Evolutionary conservation across 352 stramenopile species (phyloP), one percentile per base, ranked within the genome.

Genomic region (Phytophthora tentaculata): DNA sequence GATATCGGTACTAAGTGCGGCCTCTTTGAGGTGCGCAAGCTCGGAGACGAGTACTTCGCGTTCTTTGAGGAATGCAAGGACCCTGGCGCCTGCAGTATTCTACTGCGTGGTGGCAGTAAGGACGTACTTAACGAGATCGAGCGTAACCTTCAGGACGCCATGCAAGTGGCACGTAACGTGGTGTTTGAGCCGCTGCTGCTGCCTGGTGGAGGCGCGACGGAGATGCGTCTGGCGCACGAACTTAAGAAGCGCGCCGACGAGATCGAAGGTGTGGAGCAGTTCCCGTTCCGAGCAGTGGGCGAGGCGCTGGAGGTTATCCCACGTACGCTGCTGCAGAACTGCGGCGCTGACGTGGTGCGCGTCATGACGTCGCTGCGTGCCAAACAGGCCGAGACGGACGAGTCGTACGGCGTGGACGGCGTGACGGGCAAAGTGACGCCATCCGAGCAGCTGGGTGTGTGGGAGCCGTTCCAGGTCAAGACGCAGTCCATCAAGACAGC

Each of bases 121-220:
- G 98, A 99, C 83, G 97, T 99, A 23, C 88, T 99, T 48, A 99
- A 99, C 86, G 98, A 99, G 86, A 92, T 99, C 61, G 98, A 99
- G 84, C 88, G 98, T 63, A 99, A 99, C 80, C 84, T 99, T 26
- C 92, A 98, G 70, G 98, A 99, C 86, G 98, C 97, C 49, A 99
- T 99, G 97, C 97, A 99, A 82, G 98, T 99, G 35, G 97, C 98
- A 28, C 91, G 97, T 39, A 99, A 99, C 80, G 96, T 99, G 5
- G 96, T 99, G 44, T 99, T 99, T 65, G 97, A 99, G 84, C 96
- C 97, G 35, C 88, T 97, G 61, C 83, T 99, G 39, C 82, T 99
- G 35, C 97, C 97, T 1, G 97, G 87, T 28, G 87, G 87, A 47
- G 98, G 98, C 57, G 97, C 97, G 10, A 99, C 97, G 17, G 98